phyloP scores from a whole-genome alignment of 148 eudicot species.

The Vaccinium corymbosum region DNA sequence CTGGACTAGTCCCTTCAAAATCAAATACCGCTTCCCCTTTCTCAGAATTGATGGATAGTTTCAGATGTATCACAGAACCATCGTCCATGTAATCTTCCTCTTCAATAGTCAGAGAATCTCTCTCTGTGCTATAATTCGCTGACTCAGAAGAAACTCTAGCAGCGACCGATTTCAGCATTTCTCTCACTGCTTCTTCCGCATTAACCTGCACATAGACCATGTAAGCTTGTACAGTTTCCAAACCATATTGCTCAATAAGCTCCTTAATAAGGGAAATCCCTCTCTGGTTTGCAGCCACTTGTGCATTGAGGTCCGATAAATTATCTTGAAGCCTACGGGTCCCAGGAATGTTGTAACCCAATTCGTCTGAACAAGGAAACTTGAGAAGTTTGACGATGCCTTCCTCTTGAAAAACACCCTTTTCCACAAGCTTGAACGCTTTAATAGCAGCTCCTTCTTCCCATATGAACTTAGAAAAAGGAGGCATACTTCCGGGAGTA shows the following conservation, averaged over 20 bases:
- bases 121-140: slow-evolving; percentile 14
- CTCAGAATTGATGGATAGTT: slow-evolving; percentile 61
- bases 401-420: slow-evolving; percentile 88
- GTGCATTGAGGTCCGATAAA: slow-evolving; percentile 90
- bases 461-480: slow-evolving; percentile 92
- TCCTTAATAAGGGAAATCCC: slow-evolving; percentile 94
- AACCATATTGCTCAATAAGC: slow-evolving; percentile 89
- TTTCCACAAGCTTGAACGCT: slow-evolving; percentile 96
- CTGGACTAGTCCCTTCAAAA: slow-evolving; percentile 86
- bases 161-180: slow-evolving; percentile 91
- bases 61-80: slow-evolving; percentile 79
- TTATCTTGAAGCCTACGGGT: slow-evolving; percentile 93
- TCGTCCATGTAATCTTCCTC: slow-evolving; percentile 99
- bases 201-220: slow-evolving; percentile 84
- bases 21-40: slow-evolving; percentile 86
- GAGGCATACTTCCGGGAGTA: slow-evolving; percentile 99
- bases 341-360: slow-evolving; percentile 66
- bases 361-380: slow-evolving; percentile 54
- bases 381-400: slow-evolving; percentile 78
- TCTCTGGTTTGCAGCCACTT: slow-evolving; percentile 97
- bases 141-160: slow-evolving; percentile 47
- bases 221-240: slow-evolving; percentile 83
- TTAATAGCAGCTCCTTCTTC: slow-evolving; percentile 99
- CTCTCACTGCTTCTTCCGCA: slow-evolving; percentile 89
- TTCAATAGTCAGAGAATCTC: slow-evolving; percentile 49